Evolutionary conservation across 2,329 filamentous ascomycete genomes (phyloP).

Genomic region (Byssoonygena ceratinophila): DNA sequence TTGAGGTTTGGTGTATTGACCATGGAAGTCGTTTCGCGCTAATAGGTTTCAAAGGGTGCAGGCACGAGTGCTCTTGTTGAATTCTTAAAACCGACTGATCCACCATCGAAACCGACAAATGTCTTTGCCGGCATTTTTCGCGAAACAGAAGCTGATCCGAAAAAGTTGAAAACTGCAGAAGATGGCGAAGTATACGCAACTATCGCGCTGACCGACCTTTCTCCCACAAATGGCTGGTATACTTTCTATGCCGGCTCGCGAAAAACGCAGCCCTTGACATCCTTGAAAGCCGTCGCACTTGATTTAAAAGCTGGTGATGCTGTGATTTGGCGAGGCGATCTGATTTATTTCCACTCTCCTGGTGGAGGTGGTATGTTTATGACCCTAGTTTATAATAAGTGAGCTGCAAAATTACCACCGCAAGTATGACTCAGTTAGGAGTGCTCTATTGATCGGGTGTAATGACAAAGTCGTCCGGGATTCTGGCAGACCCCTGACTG

Average conservation of each 20-base stretch:
- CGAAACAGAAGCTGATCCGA: neutral
- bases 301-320: neutral
- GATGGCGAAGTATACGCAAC: neutral
- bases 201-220: neutral
- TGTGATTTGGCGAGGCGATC: neutral
- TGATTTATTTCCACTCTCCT: neutral
- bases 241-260: neutral
- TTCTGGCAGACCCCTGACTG: too few relatives aligned
- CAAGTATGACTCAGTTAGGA: too few relatives aligned
- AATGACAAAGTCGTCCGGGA: too few relatives aligned
- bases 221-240: neutral
- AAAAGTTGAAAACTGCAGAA: neutral
- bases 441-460: too few relatives aligned
- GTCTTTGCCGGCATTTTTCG: neutral
- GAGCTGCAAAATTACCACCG: too few relatives aligned
- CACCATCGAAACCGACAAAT: neutral
- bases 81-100: neutral
- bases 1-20: neutral
- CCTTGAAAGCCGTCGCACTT: neutral
- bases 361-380: neutral
- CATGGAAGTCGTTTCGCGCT: too few relatives aligned
- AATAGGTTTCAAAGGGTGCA: neutral
- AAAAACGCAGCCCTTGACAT: neutral
- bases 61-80: neutral
- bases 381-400: neutral